A percentile compares a stretch with the other conserved stretches of the same genome.
Evolutionary conservation across 192 early-diverging fungal genomes (phyloP).

Genomic region (Coemansia sp.): DNA sequence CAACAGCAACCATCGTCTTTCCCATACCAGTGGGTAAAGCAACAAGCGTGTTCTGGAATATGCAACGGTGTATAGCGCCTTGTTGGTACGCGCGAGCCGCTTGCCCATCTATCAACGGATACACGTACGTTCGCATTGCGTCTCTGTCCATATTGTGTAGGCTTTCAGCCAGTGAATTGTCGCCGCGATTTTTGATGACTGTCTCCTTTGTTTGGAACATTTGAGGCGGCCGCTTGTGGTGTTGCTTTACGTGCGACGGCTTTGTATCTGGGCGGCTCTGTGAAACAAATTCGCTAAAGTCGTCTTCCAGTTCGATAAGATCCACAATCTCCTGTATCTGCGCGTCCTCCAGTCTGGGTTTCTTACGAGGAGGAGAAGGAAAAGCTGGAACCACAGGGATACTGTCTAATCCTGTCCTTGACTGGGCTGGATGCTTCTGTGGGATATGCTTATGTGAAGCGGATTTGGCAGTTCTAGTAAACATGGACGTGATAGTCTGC

Average conservation of each 20-base stretch:
- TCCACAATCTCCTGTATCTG: constrained; percentile 14
- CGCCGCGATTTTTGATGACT: constrained; percentile 29
- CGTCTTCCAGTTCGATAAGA: constrained; percentile 23
- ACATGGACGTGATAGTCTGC: constrained; percentile 43
- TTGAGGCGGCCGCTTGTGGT: constrained; percentile 1
- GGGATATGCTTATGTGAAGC: background rate
- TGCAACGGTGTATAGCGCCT: constrained; percentile 73
- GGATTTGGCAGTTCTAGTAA: constrained; percentile 8
- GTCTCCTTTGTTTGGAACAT: constrained; percentile 26
- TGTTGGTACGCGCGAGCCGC: constrained; percentile 81
- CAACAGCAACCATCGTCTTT: constrained; percentile 94
- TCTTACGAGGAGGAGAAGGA: constrained; percentile 6
- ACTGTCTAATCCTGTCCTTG: background rate
- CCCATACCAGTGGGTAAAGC: constrained; percentile 84
- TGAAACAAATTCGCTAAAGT: constrained; percentile 28
- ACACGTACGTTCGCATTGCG: constrained; percentile 45
- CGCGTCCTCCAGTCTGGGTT: background rate
- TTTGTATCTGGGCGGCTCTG: background rate
- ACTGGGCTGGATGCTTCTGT: constrained; percentile 8
- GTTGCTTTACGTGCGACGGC: background rate
- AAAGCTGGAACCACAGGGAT: constrained; percentile 1
- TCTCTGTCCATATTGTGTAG: constrained; percentile 31
- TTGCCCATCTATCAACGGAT: constrained; percentile 45
- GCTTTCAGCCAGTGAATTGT: constrained; percentile 40
- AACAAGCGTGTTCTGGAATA: constrained; percentile 85